A percentile compares a stretch with the other conserved stretches of the same genome.
Conservation (phyloP, 495 filamentous ascomycete genomes). For the Aspergillus ostianus region DNA sequence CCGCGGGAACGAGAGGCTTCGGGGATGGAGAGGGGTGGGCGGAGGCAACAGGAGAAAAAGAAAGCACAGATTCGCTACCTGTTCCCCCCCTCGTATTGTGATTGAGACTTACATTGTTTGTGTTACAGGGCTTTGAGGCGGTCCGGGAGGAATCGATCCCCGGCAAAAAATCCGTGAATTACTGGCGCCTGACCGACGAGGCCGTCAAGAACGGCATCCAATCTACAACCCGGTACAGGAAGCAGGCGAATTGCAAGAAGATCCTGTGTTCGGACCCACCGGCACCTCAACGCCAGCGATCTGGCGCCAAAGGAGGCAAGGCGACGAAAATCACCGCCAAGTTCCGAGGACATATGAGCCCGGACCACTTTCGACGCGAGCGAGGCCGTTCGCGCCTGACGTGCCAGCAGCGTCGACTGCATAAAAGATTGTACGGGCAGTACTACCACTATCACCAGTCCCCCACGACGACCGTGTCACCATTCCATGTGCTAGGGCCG, state of each 20-base stretch:
- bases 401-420: slow-evolving; percentile 16
- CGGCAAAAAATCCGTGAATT: slow-evolving; percentile 57
- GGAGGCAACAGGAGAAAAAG: not conserved
- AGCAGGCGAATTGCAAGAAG: slow-evolving; percentile 50
- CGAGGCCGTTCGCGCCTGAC: slow-evolving; percentile 15
- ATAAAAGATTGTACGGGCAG: slow-evolving; percentile 20
- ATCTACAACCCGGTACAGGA: slow-evolving; percentile 73
- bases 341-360: slow-evolving; percentile 20
- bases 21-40: not conserved
- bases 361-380: slow-evolving; percentile 26
- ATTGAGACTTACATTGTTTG: slow-evolving; percentile 13
- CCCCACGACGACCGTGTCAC: slow-evolving; percentile 13
- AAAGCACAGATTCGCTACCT: not conserved
- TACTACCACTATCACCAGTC: slow-evolving; percentile 11
- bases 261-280: slow-evolving; percentile 38
- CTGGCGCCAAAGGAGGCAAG: slow-evolving; percentile 57
- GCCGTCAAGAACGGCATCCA: slow-evolving; percentile 62
- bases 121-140: slow-evolving; percentile 62
- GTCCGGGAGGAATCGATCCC: slow-evolving; percentile 45
- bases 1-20: too few species aligned
- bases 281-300: slow-evolving; percentile 49
- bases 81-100: slow-evolving; percentile 6
- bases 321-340: slow-evolving; percentile 39
- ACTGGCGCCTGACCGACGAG: slow-evolving; percentile 66
- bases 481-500: slow-evolving; percentile 17